A percentile compares a stretch with the other conserved stretches of the same genome.
Evolutionary conservation across 768 basidiomycete genomes (phyloP).

Genomic region (Sistotremastrum suecicum): DNA sequence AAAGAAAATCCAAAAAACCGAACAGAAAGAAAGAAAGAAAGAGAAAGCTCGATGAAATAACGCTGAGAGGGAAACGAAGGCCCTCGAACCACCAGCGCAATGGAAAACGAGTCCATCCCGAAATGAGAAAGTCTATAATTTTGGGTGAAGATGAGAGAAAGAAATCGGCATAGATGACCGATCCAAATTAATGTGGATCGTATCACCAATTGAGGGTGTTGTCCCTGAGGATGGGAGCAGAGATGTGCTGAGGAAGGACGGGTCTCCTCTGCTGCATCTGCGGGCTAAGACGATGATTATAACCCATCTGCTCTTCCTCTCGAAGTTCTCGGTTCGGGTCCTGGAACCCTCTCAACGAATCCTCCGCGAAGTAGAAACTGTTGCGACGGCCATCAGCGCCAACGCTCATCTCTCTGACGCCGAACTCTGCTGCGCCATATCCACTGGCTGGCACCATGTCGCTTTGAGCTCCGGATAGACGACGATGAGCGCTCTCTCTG

Average conservation of each 20-base stretch:
- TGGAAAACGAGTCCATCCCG: neutral
- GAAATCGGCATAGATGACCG: neutral
- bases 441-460: slow-evolving; percentile 14
- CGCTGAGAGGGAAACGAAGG: neutral
- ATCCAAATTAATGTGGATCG: neutral
- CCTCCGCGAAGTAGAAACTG: slow-evolving; percentile 82
- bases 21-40: slow-evolving; percentile 4
- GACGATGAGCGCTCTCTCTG: slow-evolving; percentile 53
- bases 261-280: slow-evolving; percentile 43
- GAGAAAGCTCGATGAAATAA: slow-evolving; percentile 3
- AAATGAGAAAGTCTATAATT: neutral
- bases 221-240: slow-evolving; percentile 62
- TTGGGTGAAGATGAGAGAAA: neutral
- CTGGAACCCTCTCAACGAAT: slow-evolving; percentile 54
- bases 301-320: slow-evolving; percentile 20
- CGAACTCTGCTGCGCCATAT: slow-evolving; percentile 34
- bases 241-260: slow-evolving; percentile 49
- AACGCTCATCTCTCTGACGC: slow-evolving; percentile 63
- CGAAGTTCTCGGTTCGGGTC: slow-evolving; percentile 12
- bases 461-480: slow-evolving; percentile 42
- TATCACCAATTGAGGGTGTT: slow-evolving; percentile 81
- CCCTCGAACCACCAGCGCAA: neutral
- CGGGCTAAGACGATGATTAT: slow-evolving; percentile 18
- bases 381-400: slow-evolving; percentile 57
- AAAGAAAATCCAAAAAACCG: neutral